Evolutionary conservation across 352 stramenopile genomes (phyloP).

Genomic region (Globisporangium yorkense): DNA sequence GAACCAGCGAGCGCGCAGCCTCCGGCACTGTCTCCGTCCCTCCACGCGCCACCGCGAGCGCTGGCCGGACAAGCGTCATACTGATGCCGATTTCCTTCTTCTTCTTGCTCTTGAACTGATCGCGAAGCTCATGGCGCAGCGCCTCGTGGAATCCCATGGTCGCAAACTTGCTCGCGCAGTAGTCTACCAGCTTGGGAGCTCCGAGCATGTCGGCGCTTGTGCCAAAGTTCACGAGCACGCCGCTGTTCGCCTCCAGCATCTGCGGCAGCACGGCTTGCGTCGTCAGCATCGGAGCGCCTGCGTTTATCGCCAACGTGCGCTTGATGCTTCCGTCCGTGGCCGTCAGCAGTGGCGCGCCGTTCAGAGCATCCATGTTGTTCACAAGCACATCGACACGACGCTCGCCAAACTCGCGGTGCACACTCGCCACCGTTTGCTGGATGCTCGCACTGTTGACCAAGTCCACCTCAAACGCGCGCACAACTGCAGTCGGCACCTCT

Average conservation of each 20-base stretch:
- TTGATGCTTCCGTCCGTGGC: conserved; percentile 18
- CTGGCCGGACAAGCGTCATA: conserved; percentile 15
- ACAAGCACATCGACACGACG: conserved; percentile 27
- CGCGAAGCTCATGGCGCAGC: conserved; percentile 30
- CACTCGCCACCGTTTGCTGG: conserved; percentile 5
- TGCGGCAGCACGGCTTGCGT: conserved; percentile 37
- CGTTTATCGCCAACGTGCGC: conserved; percentile 32
- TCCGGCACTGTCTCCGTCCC: neutral
- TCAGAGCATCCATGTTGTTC: conserved; percentile 47
- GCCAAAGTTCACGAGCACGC: conserved; percentile 29
- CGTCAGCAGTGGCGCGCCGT: conserved; percentile 29
- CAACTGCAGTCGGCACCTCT: neutral
- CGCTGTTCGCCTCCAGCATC: conserved; percentile 28
- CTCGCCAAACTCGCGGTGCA: conserved; percentile 11
- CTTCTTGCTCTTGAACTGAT: neutral
- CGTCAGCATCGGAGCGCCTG: conserved; percentile 26
- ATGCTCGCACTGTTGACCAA: conserved; percentile 15
- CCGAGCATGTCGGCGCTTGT: conserved; percentile 26
- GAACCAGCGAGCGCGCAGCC: neutral
- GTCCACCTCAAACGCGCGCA: conserved; percentile 16
- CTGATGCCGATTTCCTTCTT: conserved; percentile 10
- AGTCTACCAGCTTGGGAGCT: conserved; percentile 30
- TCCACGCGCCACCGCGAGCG: conserved; percentile 3
- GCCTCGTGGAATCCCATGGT: conserved; percentile 39
- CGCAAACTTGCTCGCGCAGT: conserved; percentile 41